These are phyloP conservation scores for Teratosphaeria viscida DNA, from an alignment of 2,329 filamentous ascomycete genomes.

Conservation along the genomic window DNA sequence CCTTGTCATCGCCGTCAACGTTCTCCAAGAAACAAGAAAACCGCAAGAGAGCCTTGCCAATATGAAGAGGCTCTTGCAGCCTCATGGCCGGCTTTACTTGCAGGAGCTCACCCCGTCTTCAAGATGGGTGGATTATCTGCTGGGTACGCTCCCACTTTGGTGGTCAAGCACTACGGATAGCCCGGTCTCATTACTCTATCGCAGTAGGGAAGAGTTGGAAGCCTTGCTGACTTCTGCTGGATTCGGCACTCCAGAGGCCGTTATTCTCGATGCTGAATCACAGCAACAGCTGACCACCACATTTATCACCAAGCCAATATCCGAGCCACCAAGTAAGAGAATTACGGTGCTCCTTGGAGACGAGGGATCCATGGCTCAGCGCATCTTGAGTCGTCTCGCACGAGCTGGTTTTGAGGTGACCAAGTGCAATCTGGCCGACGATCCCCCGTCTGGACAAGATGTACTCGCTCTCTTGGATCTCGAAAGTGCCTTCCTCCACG, in stretches of 20 bases:
- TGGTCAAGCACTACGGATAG: neutral
- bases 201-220: neutral
- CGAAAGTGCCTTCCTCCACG: neutral
- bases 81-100: neutral
- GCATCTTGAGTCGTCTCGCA: neutral
- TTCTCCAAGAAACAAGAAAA: neutral
- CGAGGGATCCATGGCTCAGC: neutral
- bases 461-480: neutral
- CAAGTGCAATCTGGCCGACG: neutral
- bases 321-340: neutral
- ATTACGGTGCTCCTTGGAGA: neutral
- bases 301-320: neutral
- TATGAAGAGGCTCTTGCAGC: conserved; percentile 3
- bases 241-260: neutral
- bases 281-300: neutral
- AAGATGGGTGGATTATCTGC: neutral
- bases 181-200: neutral
- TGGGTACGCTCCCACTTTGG: neutral
- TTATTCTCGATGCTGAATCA: neutral
- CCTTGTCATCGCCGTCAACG: conserved; percentile 4
- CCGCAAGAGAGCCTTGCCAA: neutral
- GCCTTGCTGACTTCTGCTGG: neutral
- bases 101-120: neutral
- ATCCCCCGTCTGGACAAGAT: neutral
- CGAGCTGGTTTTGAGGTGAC: neutral